Conservation (phyloP, 1,139 yeast species). For the Saccharomyces hybrid region DNA sequence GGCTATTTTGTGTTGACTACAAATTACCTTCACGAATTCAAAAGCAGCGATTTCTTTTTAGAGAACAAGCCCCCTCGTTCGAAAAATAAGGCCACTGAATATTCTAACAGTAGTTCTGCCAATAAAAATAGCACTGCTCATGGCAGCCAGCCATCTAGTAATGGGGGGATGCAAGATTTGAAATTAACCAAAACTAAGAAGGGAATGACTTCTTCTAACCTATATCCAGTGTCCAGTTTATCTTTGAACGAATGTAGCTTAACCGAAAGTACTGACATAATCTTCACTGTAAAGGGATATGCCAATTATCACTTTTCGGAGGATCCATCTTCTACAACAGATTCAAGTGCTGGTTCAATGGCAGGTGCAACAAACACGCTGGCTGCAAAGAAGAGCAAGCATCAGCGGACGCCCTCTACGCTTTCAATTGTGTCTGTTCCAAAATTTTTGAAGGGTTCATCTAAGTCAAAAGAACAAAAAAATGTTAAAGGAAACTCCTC, state of each 20-base stretch:
- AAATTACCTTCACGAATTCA: conserved; percentile 63
- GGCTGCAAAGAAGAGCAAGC: not conserved
- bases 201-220: not conserved
- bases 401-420: not conserved
- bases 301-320: not conserved
- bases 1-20: conserved; percentile 65
- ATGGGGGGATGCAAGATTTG: not conserved
- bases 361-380: not conserved
- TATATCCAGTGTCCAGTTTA: conserved; percentile 1
- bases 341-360: not conserved
- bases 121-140: not conserved
- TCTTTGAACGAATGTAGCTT: conserved; percentile 1
- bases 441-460: not conserved
- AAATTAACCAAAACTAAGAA: not conserved
- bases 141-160: not conserved
- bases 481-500: not conserved
- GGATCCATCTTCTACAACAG: not conserved
- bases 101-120: not conserved
- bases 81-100: conserved; percentile 2
- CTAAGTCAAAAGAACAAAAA: not conserved
- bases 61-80: conserved; percentile 28
- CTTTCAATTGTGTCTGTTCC: not conserved
- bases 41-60: conserved; percentile 50
- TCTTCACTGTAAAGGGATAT: not conserved
- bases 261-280: not conserved